Conservation (phyloP, 106 monocot genomes). For the Acorus gramineus region DNA sequence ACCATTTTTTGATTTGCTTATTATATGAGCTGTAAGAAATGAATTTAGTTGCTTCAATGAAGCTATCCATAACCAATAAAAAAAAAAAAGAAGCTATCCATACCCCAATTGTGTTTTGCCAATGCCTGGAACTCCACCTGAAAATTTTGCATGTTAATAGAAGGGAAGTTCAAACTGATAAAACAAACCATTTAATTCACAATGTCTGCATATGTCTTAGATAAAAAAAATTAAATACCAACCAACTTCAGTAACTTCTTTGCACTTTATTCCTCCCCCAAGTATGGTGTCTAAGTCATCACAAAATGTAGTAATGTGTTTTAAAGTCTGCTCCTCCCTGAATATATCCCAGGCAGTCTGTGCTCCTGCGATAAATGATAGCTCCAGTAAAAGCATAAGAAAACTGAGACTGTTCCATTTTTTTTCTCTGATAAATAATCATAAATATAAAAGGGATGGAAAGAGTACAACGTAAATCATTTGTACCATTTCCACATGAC, state of each 20-base stretch:
- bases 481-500: no score
- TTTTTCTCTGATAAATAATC: not conserved
- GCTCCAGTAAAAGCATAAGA: not conserved
- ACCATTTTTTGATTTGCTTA: no score
- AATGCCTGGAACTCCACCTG: constrained; percentile 98
- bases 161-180: not conserved
- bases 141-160: constrained; percentile 15
- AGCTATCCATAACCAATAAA: not conserved
- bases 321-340: constrained; percentile 62
- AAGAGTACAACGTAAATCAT: no score
- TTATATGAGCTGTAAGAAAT: no score
- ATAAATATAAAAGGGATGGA: not conserved
- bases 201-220: no score
- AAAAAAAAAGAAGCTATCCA: constrained; percentile 7
- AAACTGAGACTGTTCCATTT: not conserved
- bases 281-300: constrained; percentile 73
- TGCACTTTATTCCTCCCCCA: constrained; percentile 91
- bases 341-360: constrained; percentile 97
- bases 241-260: constrained; percentile 97
- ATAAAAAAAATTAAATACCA: not conserved
- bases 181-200: no score
- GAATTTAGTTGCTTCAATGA: constrained; percentile 7
- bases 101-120: constrained; percentile 99
- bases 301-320: constrained; percentile 70
- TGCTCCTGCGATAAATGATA: constrained; percentile 29